Evolutionary conservation across 2,329 filamentous ascomycete genomes (phyloP), one percentile per base, ranked within the genome.

Genomic region (Aspergillus ibericus): DNA sequence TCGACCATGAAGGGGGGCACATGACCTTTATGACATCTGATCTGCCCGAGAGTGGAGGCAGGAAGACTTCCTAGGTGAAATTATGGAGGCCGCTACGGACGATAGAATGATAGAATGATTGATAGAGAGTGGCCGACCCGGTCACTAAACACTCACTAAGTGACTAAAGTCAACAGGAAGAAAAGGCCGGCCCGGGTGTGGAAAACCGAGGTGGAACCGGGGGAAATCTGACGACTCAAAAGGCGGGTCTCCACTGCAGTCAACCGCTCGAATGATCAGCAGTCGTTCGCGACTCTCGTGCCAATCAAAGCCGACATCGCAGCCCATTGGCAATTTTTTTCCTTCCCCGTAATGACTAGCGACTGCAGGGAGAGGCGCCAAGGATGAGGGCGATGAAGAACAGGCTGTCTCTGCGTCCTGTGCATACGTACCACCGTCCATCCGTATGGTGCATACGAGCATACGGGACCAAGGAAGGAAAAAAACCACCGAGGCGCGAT

Each of bases 231-330:
- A 59, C 55, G 59, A 61, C 55, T 53, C 50, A 47, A 34, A 55
- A 50, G 56, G 44, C 40, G 25, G 44, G 25, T 59, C 59, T 61
- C 61, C 61, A 58, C 61, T 58, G 38, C 35, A 35, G 56, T 60
- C 55, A 58, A 62, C 58, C 52, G 58, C 58, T 56, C 55, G 29
- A 63, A 63, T 58, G 60, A 61, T 63, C 61, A 61, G 57, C 61
- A 51, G 44, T 57, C 48, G 49, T 51, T 57, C 32, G 55, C 46
- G 50, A 61, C 34, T 55, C 40, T 55, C 50, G 32, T 57, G 46
- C 61, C 59, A 63, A 61, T 61, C 53, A 63, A 22, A 50, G 34
- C 40, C 27, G 32, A 47, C 25, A 50, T 25, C 55, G 53, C 51
- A 38, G n/a, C 35, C 46, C 56, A 47, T 59, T 52, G 40, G 56